Evolutionary conservation across 108 stramenopile species (phyloP).

Genomic region (Nitzschia sp.): DNA sequence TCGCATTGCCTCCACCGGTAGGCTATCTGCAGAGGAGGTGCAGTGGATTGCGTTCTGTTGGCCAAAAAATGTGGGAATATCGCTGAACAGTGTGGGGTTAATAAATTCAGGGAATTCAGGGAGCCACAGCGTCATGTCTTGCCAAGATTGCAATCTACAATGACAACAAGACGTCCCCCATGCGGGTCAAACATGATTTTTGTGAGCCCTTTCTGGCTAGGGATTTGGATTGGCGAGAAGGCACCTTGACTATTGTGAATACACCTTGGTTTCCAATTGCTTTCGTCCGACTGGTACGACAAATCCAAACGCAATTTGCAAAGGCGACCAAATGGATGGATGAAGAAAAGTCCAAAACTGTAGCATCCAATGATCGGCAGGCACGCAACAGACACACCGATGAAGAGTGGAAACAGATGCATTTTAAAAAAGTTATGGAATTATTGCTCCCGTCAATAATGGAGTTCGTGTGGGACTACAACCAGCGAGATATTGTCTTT

Average conservation of each 20-base stretch:
- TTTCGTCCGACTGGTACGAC: neutral
- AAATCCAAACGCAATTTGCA: neutral
- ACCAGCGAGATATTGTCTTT: neutral
- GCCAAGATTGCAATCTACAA: too few species aligned
- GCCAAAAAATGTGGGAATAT: too few species aligned
- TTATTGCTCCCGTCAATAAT: neutral
- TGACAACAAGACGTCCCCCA: too few species aligned
- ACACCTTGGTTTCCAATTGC: neutral
- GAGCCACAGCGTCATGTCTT: too few species aligned
- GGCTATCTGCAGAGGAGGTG: too few species aligned
- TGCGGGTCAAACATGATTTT: too few species aligned
- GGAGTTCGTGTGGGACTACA: slow-evolving; percentile 4
- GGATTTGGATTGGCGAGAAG: too few species aligned
- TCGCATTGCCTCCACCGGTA: too few species aligned
- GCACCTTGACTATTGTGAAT: neutral
- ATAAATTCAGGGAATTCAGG: too few species aligned
- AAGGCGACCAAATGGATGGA: neutral
- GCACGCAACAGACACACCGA: neutral
- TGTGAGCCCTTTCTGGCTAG: too few species aligned
- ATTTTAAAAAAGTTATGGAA: neutral
- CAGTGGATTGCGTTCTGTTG: too few species aligned
- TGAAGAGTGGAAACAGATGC: neutral
- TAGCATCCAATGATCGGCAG: neutral
- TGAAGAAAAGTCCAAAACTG: neutral
- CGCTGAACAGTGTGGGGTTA: too few species aligned